These are phyloP conservation scores for Prunus yedoensis DNA, from an alignment of 331 rosid genomes.

Conservation along the genomic window DNA sequence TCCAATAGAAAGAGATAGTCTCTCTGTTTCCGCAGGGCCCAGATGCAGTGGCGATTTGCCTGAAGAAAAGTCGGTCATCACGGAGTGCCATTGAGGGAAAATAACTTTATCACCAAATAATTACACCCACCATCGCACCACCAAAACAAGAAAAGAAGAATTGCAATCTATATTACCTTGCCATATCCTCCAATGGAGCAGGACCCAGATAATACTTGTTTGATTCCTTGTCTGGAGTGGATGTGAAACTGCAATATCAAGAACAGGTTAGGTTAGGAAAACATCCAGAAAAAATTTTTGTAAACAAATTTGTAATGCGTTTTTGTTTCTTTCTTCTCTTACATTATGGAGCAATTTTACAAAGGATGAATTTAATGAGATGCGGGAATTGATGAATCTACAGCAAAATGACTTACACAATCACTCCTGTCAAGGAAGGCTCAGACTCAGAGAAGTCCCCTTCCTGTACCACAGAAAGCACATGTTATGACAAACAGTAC, in stretches of 20 bases:
- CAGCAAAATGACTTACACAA: constrained; percentile 60
- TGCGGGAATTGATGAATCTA: neutral
- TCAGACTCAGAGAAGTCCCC: constrained; percentile 37
- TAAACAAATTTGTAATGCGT: neutral
- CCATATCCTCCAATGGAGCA: constrained; percentile 89
- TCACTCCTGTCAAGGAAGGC: constrained; percentile 69
- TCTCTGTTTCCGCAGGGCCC: constrained; percentile 95
- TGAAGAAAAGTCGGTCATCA: constrained; percentile 29
- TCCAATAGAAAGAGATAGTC: constrained; percentile 81
- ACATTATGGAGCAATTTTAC: neutral
- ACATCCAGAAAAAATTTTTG: neutral
- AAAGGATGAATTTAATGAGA: neutral
- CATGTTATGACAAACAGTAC: constrained; percentile 4
- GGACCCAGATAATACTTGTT: constrained; percentile 96
- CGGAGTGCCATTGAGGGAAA: neutral
- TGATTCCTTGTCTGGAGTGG: constrained; percentile 73
- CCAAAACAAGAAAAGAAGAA: neutral
- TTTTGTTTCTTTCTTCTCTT: neutral
- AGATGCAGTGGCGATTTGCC: constrained; percentile 93
- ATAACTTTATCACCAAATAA: neutral
- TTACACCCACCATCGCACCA: neutral
- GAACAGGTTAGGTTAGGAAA: constrained; percentile 13
- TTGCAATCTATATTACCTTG: constrained; percentile 47
- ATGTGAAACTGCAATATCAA: constrained; percentile 67
- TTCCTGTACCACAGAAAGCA: constrained; percentile 45